Conservation (phyloP, 805 yeast species). For the Debaryomyces prosopidis region DNA sequence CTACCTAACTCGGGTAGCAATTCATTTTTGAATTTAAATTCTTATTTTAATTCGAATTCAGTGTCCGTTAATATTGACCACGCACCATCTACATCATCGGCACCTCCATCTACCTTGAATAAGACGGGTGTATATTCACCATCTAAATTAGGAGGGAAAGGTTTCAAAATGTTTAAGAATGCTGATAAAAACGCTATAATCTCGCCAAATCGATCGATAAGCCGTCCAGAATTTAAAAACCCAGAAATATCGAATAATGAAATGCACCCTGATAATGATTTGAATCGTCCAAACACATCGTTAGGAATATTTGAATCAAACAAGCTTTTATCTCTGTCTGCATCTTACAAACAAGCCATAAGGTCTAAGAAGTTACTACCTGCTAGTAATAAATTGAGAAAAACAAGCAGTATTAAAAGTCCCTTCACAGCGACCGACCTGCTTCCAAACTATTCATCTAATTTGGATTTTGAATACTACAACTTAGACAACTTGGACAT, state of each 20-base stretch:
- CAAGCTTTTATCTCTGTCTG: neutral
- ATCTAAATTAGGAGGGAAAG: constrained; percentile 27
- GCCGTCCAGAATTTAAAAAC: constrained; percentile 1
- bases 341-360: neutral
- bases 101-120: neutral
- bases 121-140: constrained; percentile 19
- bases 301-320: neutral
- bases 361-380: neutral
- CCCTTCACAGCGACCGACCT: constrained; percentile 4
- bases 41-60: constrained; percentile 1
- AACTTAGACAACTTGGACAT: constrained; percentile 27
- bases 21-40: neutral
- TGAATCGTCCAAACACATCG: constrained; percentile 7
- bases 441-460: constrained; percentile 9
- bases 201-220: constrained; percentile 28
- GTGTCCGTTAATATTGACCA: neutral
- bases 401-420: constrained; percentile 8
- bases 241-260: neutral
- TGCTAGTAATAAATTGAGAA: constrained; percentile 13
- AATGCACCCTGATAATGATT: neutral
- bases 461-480: constrained; percentile 20
- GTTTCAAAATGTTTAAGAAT: constrained; percentile 36
- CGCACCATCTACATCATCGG: neutral
- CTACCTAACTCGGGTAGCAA: neutral
- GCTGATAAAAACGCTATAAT: constrained; percentile 32